Conservation (phyloP, 2,329 filamentous ascomycete genomes). For the Botrytis porri region DNA sequence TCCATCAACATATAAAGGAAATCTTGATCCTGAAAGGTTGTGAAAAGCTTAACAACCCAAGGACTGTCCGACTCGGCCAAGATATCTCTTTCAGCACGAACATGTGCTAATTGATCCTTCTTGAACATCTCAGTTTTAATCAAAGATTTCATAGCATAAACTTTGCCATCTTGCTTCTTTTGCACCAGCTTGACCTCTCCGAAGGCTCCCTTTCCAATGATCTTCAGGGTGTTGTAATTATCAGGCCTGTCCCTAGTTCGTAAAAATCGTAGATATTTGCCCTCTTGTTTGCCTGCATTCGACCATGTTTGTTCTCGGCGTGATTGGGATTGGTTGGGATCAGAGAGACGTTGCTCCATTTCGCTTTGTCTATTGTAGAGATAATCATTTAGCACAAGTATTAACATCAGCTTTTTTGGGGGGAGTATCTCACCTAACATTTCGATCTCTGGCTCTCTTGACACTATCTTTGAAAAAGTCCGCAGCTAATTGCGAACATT, state of each 20-base stretch:
- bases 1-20: constrained; percentile 99
- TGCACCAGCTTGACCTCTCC: constrained; percentile 97
- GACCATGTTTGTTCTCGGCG: constrained; percentile 83
- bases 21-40: constrained; percentile 93
- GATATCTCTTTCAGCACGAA: constrained; percentile 96
- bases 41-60: constrained; percentile 98
- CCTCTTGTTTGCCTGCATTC: constrained; percentile 81
- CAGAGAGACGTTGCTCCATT: constrained; percentile 79
- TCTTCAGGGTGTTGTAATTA: constrained; percentile 95
- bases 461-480: constrained; percentile 99
- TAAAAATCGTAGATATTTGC: constrained; percentile 88
- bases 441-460: constrained; percentile 89
- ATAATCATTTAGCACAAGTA: constrained; percentile 7
- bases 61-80: constrained; percentile 98
- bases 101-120: constrained; percentile 96
- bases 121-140: constrained; percentile 99
- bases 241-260: constrained; percentile 89
- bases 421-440: constrained; percentile 67
- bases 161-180: constrained; percentile 92
- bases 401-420: neutral
- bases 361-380: constrained; percentile 70
- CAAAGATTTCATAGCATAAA: constrained; percentile 96
- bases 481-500: constrained; percentile 67
- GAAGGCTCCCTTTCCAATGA: constrained; percentile 98
- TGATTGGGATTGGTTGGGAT: constrained; percentile 69